Conservation (phyloP, 352 stramenopile genomes). For the Phytophthora sansomeana region DNA sequence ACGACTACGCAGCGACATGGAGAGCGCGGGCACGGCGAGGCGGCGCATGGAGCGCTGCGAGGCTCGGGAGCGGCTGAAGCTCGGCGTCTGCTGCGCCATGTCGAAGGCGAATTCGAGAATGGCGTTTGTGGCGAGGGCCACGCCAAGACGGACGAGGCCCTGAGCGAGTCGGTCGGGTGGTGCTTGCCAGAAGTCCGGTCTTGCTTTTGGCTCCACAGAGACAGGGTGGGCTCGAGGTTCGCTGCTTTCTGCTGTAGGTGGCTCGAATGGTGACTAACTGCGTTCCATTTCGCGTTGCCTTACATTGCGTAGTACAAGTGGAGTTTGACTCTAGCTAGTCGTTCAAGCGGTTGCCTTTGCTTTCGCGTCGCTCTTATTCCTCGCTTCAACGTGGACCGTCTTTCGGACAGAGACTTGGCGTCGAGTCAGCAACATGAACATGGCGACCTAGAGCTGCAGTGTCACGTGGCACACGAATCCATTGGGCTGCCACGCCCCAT, state of each 20-base stretch:
- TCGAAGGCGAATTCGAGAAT: conserved; percentile 34
- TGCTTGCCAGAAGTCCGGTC: conserved; percentile 13
- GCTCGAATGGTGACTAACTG: not conserved
- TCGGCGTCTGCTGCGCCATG: conserved; percentile 9
- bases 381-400: conserved; percentile 26
- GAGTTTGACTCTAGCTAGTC: too few relatives aligned
- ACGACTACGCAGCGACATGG: conserved; percentile 39
- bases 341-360: too few relatives aligned
- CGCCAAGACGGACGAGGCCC: not conserved
- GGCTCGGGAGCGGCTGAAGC: conserved; percentile 23
- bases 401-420: conserved; percentile 4
- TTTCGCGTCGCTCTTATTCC: conserved; percentile 14
- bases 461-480: conserved; percentile 14
- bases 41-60: conserved; percentile 17
- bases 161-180: conserved; percentile 22
- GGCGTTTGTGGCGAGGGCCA: conserved; percentile 18
- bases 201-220: conserved; percentile 10
- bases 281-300: not conserved
- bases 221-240: conserved; percentile 22
- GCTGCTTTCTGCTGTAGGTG: conserved; percentile 3
- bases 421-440: conserved; percentile 13
- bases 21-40: conserved; percentile 28
- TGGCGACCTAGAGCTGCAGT: conserved; percentile 6
- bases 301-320: too few relatives aligned
- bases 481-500: not conserved